Evolutionary conservation across 2,329 filamentous ascomycete species (phyloP), one percentile per base, ranked within the genome.

Genomic region (Annulohypoxylon truncatum): DNA sequence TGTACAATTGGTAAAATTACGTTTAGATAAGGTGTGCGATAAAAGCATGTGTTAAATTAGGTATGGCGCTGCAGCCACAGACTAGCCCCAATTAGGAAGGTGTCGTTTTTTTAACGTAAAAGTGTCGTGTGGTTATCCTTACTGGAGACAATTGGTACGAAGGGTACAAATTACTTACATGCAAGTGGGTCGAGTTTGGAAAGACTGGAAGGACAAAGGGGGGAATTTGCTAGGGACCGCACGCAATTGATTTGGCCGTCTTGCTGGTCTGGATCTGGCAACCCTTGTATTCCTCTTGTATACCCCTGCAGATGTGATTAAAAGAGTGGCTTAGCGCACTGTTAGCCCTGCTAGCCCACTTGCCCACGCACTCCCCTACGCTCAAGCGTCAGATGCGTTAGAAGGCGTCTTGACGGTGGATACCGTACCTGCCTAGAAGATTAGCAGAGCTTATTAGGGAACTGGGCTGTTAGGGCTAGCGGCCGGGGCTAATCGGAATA

Each of bases 311-410:
- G 13, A 53, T 22, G 15, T 58, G 60, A 59, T 64, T 64, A 64
- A 33, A 50, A 59, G 29, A 48, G 68, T 71, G 66, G 68, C 68
- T 71, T 63, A 71, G 68, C 66, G 47, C 42, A 8, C 46, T 24
- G 20, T 64, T 54, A 46, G 61, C 24, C 59, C 52, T 24, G n/a
- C 54, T 54, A 51, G 51, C n/a, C 59, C 52, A 57, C 42, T 15
- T 60, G 31, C 28, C 54, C 57, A 55, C 48, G 48, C 50, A 65
- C 47, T 68, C 53, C 66, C 59, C 52, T 61, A 71, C 69, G 56
- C 52, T 61, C 48, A 66, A 48, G 44, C 44, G 24, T 48, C 44
- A 48, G 44, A 48, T 29, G 44, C 44, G 44, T 48, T 28, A 48
- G 44, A 48, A 28, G n/a, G 52, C 50, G 68, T 67, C 65, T 67